A percentile compares a stretch with the other conserved stretches of the same genome.
Conservation (phyloP, 257 asterid genomes). For the Salvia miltiorrhiza region DNA sequence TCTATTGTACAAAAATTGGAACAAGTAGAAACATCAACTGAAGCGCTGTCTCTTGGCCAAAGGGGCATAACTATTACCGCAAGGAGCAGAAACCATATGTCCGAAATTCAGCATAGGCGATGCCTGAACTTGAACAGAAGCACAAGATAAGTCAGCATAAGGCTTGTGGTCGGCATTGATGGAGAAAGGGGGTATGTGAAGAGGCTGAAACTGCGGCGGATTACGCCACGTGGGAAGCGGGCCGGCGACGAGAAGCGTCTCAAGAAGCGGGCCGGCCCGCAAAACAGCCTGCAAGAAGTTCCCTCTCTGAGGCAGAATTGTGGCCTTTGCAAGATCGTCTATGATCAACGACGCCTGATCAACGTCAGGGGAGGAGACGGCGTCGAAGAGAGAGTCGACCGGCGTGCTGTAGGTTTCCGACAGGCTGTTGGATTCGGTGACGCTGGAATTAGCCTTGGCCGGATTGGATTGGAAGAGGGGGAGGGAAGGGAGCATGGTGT, state of each 20-base stretch:
- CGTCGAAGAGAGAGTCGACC: slow-evolving; percentile 41
- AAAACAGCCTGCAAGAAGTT: slow-evolving; percentile 55
- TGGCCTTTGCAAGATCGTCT: slow-evolving; percentile 47
- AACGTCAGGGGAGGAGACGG: slow-evolving; percentile 47
- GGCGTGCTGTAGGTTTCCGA: slow-evolving; percentile 59
- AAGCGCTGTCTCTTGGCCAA: slow-evolving; percentile 53
- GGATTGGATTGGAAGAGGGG: slow-evolving; percentile 27
- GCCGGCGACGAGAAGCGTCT: slow-evolving; percentile 66
- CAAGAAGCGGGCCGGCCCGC: slow-evolving; percentile 66
- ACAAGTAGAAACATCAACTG: slow-evolving; percentile 1
- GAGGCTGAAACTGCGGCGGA: slow-evolving; percentile 63
- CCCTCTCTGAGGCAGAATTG: slow-evolving; percentile 57
- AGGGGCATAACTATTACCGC: slow-evolving; percentile 24
- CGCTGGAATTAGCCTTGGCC: slow-evolving; percentile 48
- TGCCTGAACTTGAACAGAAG: too few relatives aligned
- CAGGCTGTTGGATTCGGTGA: slow-evolving; percentile 58
- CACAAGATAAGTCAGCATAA: too few relatives aligned
- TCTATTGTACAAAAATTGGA: slow-evolving; percentile 40
- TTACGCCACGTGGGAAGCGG: slow-evolving; percentile 89
- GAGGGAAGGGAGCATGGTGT: not conserved
- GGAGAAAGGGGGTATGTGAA: slow-evolving; percentile 54
- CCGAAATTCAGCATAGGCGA: slow-evolving; percentile 37
- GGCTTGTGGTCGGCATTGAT: slow-evolving; percentile 23
- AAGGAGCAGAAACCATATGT: not conserved
- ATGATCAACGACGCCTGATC: slow-evolving; percentile 45